These are phyloP conservation scores for Scheffersomyces parashehatae DNA, from an alignment of 1,139 yeast species.

Conservation along the genomic window DNA sequence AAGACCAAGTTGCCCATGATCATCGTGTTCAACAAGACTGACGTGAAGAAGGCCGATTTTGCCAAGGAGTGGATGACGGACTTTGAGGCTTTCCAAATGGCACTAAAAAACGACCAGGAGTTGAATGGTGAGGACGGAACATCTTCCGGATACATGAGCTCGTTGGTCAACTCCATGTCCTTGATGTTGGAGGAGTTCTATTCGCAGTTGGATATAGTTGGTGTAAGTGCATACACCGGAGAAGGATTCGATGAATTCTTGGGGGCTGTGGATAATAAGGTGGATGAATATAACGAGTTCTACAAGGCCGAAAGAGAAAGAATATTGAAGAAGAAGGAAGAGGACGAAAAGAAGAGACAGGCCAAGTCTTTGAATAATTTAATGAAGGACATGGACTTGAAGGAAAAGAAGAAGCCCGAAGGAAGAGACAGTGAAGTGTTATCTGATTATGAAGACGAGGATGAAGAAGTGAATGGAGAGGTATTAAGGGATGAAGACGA, in stretches of 20 bases:
- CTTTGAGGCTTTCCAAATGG: constrained; percentile 86
- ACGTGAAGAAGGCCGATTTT: constrained; percentile 78
- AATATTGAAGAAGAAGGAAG: constrained; percentile 73
- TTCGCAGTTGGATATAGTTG: constrained; percentile 86
- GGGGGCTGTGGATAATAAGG: constrained; percentile 79
- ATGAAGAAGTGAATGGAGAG: constrained; percentile 62
- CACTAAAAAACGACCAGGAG: constrained; percentile 63
- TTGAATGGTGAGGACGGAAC: constrained; percentile 67
- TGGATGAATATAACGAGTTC: constrained; percentile 80
- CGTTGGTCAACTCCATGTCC: constrained; percentile 91
- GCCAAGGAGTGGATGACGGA: constrained; percentile 98
- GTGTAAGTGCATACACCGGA: constrained; percentile 90
- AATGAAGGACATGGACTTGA: constrained; percentile 81
- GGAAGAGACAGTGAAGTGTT: constrained; percentile 61
- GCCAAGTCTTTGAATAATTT: constrained; percentile 68
- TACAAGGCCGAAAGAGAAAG: constrained; percentile 87
- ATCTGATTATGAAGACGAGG: constrained; percentile 61
- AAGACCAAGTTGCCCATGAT: constrained; percentile 97
- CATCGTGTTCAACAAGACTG: constrained; percentile 93
- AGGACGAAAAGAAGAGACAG: constrained; percentile 71
- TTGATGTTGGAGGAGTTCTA: constrained; percentile 96
- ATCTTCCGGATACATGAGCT: constrained; percentile 92
- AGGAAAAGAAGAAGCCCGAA: constrained; percentile 32
- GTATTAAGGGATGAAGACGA: constrained; percentile 67
- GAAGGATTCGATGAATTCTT: constrained; percentile 91